phyloP scores from a whole-genome alignment of 2,329 filamentous ascomycete genomes.

The Aureobasidium musti region DNA sequence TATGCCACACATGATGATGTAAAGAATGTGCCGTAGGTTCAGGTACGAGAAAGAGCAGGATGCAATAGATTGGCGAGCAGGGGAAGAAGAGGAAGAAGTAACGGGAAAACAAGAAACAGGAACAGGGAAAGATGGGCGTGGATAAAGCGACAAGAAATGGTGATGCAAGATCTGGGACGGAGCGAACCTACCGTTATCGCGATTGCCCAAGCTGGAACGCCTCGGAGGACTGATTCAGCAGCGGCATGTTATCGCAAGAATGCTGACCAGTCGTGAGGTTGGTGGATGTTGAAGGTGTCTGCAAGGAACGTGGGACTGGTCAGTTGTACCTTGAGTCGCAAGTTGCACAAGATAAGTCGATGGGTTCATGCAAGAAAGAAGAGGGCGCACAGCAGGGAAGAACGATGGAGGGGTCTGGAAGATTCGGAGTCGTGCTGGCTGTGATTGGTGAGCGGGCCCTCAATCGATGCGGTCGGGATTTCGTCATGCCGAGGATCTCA shows the following conservation, averaged over 20 bases:
- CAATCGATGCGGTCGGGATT: constrained; percentile 4
- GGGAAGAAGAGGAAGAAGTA: not conserved
- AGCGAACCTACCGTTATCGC: constrained; percentile 14
- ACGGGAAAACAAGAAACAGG: constrained; percentile 2
- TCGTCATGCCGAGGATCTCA: constrained; percentile 22
- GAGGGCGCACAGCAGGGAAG: not conserved
- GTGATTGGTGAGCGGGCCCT: no score
- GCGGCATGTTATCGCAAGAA: constrained; percentile 17
- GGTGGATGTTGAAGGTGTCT: not conserved
- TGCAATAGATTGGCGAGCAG: not conserved
- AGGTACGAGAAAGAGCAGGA: constrained; percentile 22
- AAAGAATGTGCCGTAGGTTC: constrained; percentile 12
- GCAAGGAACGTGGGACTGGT: constrained; percentile 17
- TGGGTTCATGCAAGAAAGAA: not conserved
- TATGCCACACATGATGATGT: constrained; percentile 38
- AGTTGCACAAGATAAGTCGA: not conserved
- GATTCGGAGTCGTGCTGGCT: constrained; percentile 4
- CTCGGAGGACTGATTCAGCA: constrained; percentile 5
- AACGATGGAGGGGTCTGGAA: constrained; percentile 23
- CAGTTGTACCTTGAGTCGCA: not conserved
- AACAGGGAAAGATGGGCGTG: not conserved
- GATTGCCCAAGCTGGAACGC: constrained; percentile 1
- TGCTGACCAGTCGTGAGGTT: constrained; percentile 2
- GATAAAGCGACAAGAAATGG: not conserved
- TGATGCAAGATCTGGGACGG: constrained; percentile 15